Base-by-base conservation (phyloP, 2,329 filamentous ascomycete species). In the Alternaria gaisen region DNA sequence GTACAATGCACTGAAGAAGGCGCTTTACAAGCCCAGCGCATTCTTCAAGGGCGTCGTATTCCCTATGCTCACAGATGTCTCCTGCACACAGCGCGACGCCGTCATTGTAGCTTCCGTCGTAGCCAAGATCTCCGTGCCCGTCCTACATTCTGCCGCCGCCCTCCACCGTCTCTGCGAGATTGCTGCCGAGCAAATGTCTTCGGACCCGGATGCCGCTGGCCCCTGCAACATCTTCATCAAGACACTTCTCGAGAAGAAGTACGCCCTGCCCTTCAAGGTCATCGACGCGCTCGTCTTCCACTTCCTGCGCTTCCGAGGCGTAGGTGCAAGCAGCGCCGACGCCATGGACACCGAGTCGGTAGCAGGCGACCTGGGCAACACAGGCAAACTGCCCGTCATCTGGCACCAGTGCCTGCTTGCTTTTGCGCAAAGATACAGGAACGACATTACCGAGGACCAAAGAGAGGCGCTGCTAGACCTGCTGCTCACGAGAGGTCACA, bases 21-120 rank as follows among this genome's bases (percentile, higher is more conserved):
- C 88, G 8, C 85, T 97, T 14, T 97, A 97, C 83, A 97, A 97
- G 79, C 95, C 95, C 7, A 90, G 92, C 0, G 93, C 94, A 18
- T 99, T 97, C 81, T 99, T 99, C 86, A 97, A 97, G 79, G 95
- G 94, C 4, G 88, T 99, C 69, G 84, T 99, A 16, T 98, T 98
- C 76, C 95, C 95, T 0, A 86, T 99, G 18, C 89, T 97, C 10
- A 87, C 87, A 9, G 91, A 89, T 52, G 92, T 93, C 28, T 93
- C 90, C n/a, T 97, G 94, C 81, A 97, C 94, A 0, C 82, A 98
- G 52, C 88, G 94, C 52, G 95, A 99, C 80, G 95, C 95, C 5
- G 89, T 93, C 70, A 98, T 99, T 68, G 87, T 99, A 42, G 92
- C 91, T 4, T 93, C 90, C 9, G 94, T 97, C 2, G 86, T 99